Base-by-base conservation (phyloP, 805 yeast genomes). In the Saccharomyces kudriavzevii region DNA sequence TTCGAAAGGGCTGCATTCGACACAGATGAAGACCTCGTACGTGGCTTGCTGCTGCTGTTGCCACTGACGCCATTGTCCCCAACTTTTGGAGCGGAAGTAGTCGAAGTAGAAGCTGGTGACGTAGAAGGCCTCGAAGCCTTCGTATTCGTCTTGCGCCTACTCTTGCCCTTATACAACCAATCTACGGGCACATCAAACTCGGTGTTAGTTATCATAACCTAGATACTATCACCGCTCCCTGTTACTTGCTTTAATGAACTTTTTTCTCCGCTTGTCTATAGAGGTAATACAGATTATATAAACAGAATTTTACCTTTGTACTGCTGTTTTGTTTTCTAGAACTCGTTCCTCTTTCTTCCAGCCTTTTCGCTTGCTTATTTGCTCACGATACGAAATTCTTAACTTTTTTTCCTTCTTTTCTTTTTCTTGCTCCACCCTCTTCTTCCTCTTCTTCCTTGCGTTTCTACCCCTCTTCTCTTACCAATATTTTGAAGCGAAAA, bases 111-210 rank as follows among this genome's bases (percentile, higher is more conserved):
- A 1, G 28, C 30, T n/a, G 40, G 25, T 17, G 43, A 30, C 26
- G 28, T 45, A n/a, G 43, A 35, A 9, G 43, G 43, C 43, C 43
- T 25, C 17, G 43, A 35, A 6, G 43, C 11, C 43, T 45, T 52
- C 1, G 51, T 40, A 31, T 46, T 53, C 47, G 53, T 53, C 40
- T 45, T 40, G 14, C 46, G 24, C 14, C 22, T 52, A 40, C 83
- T 82, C 64, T 83, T 83, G 14, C 89, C 90, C 59, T 89, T 74
- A 64, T 87, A 86, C 22, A 87, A 73, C 95, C 95, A 87, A 62
- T 86, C 94, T 9, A 85, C 91, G 59, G 87, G 91, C 49, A 87
- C 84, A 61, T 84, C 70, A n/a, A 66, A 35, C 43, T 35, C 43
- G 43, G 43, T 35, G 43, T 35, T 35, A 17, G 43, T 35, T 35